Percentiles rank a stretch among this genome's conserved stretches.
Evolutionary conservation across 148 eudicot genomes (phyloP).

Genomic region (Amaranthus palmeri): DNA sequence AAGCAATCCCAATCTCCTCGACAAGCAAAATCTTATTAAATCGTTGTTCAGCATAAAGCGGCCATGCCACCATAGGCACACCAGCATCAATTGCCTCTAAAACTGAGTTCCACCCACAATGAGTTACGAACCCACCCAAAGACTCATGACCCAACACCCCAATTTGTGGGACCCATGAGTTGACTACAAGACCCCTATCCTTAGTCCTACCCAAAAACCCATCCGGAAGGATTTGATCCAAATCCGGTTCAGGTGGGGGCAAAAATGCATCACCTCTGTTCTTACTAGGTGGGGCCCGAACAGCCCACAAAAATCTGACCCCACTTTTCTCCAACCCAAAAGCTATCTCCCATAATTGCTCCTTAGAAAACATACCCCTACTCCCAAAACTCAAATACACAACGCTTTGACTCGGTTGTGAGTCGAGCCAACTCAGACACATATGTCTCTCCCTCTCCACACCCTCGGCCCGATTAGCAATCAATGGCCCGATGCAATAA

Average conservation of each 20-base stretch:
- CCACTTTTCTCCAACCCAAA: slow-evolving; percentile 1
- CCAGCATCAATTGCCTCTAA: slow-evolving; percentile 43
- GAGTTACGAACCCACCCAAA: slow-evolving; percentile 52
- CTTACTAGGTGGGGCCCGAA: background rate
- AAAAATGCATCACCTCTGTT: slow-evolving; percentile 3
- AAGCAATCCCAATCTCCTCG: slow-evolving; percentile 36
- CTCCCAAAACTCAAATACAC: slow-evolving; percentile 12
- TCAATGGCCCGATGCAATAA: slow-evolving; percentile 4
- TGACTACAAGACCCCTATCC: slow-evolving; percentile 36
- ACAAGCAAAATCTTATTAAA: slow-evolving; percentile 38
- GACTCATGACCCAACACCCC: slow-evolving; percentile 31
- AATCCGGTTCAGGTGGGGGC: slow-evolving; percentile 26
- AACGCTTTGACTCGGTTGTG: slow-evolving; percentile 18
- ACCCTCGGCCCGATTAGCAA: background rate
- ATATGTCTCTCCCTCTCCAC: background rate
- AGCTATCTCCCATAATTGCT: slow-evolving; percentile 3
- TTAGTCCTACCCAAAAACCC: slow-evolving; percentile 43
- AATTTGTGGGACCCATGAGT: slow-evolving; percentile 47
- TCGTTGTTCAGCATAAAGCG: slow-evolving; percentile 47
- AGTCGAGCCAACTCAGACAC: slow-evolving; percentile 40
- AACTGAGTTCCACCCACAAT: slow-evolving; percentile 59
- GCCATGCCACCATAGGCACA: slow-evolving; percentile 56
- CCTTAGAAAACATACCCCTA: slow-evolving; percentile 2
- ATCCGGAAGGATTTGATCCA: slow-evolving; percentile 28
- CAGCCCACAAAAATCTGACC: slow-evolving; percentile 15